These are phyloP conservation scores for Gossypium longicalyx DNA, from an alignment of 345 rosid species.

Conservation along the genomic window DNA sequence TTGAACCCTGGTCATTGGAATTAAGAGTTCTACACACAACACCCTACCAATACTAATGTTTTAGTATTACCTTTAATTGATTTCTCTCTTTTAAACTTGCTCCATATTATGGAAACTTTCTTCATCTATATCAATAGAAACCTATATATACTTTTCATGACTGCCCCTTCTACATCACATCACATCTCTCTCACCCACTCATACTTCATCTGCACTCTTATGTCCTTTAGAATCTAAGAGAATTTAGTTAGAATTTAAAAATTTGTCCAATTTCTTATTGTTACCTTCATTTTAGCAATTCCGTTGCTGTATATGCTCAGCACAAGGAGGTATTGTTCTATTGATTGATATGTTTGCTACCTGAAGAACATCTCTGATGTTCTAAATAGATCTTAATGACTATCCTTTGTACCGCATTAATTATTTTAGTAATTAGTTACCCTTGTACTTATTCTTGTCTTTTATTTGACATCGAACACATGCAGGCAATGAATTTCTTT, in stretches of 20 bases:
- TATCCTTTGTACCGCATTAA: background rate
- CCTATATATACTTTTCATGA: background rate
- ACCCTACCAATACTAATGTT: conserved; percentile 1
- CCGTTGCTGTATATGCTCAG: background rate
- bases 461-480: conserved; percentile 23
- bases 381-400: conserved; percentile 1
- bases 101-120: conserved; percentile 1
- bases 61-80: background rate
- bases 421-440: background rate
- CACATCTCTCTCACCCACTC: conserved; percentile 2
- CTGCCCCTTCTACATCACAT: background rate
- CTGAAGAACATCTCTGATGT: background rate
- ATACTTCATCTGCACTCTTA: background rate
- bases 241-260: background rate
- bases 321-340: background rate
- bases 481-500: conserved; percentile 99
- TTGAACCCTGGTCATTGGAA: no score
- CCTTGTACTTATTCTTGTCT: conserved; percentile 11
- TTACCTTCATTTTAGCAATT: background rate
- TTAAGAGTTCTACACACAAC: no score
- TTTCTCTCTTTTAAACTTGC: conserved; percentile 9
- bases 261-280: background rate
- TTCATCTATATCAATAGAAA: background rate
- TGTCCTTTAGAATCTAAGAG: conserved; percentile 6
- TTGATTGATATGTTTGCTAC: background rate